phyloP scores from a whole-genome alignment of 2,329 filamentous ascomycete genomes.

The Colletotrichum australisinense region DNA sequence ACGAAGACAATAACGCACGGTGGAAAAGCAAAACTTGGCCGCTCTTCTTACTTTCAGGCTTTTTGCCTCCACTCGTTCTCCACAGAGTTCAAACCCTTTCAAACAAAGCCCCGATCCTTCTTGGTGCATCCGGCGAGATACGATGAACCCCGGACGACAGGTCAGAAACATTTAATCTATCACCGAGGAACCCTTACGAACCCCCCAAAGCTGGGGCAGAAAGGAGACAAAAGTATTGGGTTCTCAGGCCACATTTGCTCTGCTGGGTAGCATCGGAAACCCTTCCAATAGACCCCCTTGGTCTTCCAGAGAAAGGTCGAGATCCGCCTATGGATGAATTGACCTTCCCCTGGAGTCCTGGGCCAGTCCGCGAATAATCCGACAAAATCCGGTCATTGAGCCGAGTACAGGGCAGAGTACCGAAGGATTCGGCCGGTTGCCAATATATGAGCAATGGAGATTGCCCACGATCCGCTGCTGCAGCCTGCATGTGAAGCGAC shows the following conservation, averaged over 20 bases:
- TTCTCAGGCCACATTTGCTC: constrained; percentile 4
- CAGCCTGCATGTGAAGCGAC: background rate
- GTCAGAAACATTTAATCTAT: constrained; percentile 1
- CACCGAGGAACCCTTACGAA: background rate
- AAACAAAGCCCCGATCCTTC: background rate
- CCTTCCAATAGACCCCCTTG: background rate
- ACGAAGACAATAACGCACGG: background rate
- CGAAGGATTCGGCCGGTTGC: constrained; percentile 21
- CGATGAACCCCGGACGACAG: constrained; percentile 4
- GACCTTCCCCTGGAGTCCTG: background rate
- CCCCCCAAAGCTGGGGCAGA: background rate
- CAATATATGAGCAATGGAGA: constrained; percentile 10
- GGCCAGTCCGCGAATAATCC: background rate
- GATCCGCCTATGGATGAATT: background rate
- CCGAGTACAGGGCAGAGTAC: constrained; percentile 13
- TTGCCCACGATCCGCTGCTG: background rate
- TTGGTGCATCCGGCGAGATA: constrained; percentile 2
- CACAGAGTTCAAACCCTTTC: constrained; percentile 16
- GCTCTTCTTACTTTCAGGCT: background rate
- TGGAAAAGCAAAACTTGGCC: constrained; percentile 2
- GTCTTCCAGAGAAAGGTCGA: background rate
- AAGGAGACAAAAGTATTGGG: background rate
- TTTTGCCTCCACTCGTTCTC: constrained; percentile 11
- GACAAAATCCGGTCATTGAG: constrained; percentile 6
- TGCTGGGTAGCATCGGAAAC: constrained; percentile 7